Evolutionary conservation across 108 stramenopile genomes (phyloP).

Genomic region (Cyclotella baltica): DNA sequence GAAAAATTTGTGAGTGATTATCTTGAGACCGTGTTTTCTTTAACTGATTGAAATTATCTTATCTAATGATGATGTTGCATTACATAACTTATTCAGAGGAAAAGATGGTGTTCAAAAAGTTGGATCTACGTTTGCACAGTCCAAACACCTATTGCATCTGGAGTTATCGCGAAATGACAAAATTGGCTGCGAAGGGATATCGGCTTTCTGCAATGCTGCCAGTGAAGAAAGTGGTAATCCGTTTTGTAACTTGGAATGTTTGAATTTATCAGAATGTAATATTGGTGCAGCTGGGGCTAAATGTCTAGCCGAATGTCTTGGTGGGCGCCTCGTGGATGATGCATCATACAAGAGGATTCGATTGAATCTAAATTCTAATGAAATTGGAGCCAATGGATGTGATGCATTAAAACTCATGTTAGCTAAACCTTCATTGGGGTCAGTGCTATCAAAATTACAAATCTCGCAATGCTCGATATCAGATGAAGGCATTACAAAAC

Average conservation of each 20-base stretch:
- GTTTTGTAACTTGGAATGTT: constrained; percentile 40
- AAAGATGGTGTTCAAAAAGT: constrained; percentile 35
- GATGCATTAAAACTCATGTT: constrained; percentile 20
- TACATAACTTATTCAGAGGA: constrained; percentile 12
- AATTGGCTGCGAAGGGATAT: constrained; percentile 48
- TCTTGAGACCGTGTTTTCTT: constrained; percentile 8
- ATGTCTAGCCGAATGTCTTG: constrained; percentile 13
- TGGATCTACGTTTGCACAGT: constrained; percentile 50
- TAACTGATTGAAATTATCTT: neutral
- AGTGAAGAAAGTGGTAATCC: constrained; percentile 8
- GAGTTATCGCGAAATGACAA: constrained; percentile 61
- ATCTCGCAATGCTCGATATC: constrained; percentile 55
- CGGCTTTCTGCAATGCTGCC: constrained; percentile 25
- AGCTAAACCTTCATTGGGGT: constrained; percentile 19
- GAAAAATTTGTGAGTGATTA: constrained; percentile 57
- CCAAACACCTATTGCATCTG: constrained; percentile 28
- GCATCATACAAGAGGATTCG: constrained; percentile 15
- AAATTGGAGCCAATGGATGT: constrained; percentile 41
- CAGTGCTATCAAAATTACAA: constrained; percentile 41
- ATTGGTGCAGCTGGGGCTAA: constrained; percentile 38
- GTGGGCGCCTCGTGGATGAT: constrained; percentile 4
- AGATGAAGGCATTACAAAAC: constrained; percentile 50
- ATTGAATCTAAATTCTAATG: constrained; percentile 37
- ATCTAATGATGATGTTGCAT: neutral
- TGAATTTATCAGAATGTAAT: constrained; percentile 67